These are phyloP conservation scores for Trifolium pratense DNA, from an alignment of 306 rosid genomes.

Conservation along the genomic window DNA sequence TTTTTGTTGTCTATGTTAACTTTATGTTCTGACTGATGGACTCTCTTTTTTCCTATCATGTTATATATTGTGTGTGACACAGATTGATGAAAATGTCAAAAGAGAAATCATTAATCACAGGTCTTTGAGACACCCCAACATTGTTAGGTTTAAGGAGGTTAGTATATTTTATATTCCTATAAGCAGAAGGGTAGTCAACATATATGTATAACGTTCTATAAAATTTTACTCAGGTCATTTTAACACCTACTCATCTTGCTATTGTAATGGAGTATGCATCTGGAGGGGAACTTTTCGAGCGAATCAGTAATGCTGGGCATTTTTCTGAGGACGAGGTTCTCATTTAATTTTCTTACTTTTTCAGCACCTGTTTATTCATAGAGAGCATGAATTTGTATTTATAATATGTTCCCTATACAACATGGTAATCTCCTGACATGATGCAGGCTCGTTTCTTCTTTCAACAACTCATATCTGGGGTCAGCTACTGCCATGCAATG, in stretches of 20 bases:
- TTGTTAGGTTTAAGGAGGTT: slow-evolving; percentile 95
- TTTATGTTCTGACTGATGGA: slow-evolving; percentile 3
- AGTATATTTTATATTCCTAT: slow-evolving; percentile 30
- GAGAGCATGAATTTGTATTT: background rate
- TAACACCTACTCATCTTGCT: slow-evolving; percentile 93
- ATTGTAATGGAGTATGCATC: slow-evolving; percentile 97
- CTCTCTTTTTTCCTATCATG: slow-evolving; percentile 17
- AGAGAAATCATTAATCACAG: slow-evolving; percentile 96
- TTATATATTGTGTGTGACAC: slow-evolving; percentile 47
- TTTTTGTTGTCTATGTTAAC: background rate
- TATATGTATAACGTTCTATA: background rate
- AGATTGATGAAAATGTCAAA: slow-evolving; percentile 96
- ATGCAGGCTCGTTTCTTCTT: slow-evolving; percentile 97
- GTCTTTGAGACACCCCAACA: slow-evolving; percentile 94
- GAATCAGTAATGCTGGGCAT: slow-evolving; percentile 78
- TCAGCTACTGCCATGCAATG: slow-evolving; percentile 97
- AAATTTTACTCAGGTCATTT: slow-evolving; percentile 60
- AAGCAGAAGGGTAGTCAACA: background rate
- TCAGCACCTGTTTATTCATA: background rate
- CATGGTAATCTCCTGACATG: slow-evolving; percentile 38
- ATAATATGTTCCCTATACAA: slow-evolving; percentile 18
- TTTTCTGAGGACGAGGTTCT: slow-evolving; percentile 86
- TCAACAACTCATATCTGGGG: slow-evolving; percentile 98
- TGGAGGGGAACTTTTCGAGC: slow-evolving; percentile 89
- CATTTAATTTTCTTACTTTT: slow-evolving; percentile 22